Percentiles rank a stretch among this genome's conserved stretches.
Conservation (phyloP, 2,329 filamentous ascomycete genomes). For the Knoxdaviesia proteae region DNA sequence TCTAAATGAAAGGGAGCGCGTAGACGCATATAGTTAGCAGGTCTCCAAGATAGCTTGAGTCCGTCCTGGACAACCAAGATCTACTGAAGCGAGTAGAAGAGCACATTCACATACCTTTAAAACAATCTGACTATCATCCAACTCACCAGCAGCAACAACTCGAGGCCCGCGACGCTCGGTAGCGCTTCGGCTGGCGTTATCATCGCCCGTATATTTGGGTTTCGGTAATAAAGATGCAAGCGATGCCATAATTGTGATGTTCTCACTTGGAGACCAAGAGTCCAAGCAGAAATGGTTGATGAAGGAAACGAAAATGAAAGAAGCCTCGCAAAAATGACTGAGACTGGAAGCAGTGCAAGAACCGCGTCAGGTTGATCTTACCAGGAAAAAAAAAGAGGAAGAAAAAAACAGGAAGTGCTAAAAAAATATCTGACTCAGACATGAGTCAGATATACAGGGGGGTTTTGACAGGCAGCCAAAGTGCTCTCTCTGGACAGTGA, state of each 20-base stretch:
- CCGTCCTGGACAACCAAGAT: neutral
- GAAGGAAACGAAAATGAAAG: neutral
- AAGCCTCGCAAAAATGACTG: neutral
- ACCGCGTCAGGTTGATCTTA: no score
- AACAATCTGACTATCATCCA: slow-evolving; percentile 73
- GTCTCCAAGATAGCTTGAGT: neutral
- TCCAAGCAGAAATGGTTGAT: neutral
- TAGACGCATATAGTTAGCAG: neutral
- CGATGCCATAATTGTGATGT: slow-evolving; percentile 39
- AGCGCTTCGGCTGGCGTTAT: slow-evolving; percentile 57
- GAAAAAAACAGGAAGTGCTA: no score
- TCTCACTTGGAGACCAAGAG: neutral
- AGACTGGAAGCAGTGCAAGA: no score
- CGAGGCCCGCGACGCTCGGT: slow-evolving; percentile 60
- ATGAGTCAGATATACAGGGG: no score
- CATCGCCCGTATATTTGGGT: slow-evolving; percentile 76
- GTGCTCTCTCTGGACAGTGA: no score
- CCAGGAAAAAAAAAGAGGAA: no score
- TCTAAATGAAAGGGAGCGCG: slow-evolving; percentile 19
- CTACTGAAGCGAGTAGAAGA: neutral
- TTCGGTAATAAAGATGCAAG: slow-evolving; percentile 67
- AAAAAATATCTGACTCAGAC: no score
- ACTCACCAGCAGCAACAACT: slow-evolving; percentile 57
- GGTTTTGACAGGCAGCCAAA: no score
- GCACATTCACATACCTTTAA: slow-evolving; percentile 34